Conservation (phyloP, 148 eudicot species). For the Rhododendron ovatum region DNA sequence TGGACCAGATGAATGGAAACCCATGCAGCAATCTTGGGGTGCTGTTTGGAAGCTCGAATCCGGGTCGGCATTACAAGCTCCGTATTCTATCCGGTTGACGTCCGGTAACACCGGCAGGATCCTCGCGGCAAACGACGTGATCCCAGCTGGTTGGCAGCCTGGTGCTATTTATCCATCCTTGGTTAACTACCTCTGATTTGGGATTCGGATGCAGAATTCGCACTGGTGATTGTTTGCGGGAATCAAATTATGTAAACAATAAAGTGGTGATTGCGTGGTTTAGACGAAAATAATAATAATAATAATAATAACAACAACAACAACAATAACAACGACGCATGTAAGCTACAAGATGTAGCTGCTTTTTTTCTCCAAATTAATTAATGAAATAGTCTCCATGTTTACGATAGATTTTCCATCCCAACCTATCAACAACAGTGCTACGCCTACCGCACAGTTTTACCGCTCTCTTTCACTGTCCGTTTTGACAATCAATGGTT, state of each 20-base stretch:
- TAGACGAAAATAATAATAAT: neutral
- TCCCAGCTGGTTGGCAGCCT: conserved; percentile 37
- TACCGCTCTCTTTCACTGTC: too few relatives aligned
- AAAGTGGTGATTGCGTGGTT: neutral
- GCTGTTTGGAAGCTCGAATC: conserved; percentile 40
- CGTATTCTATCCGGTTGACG: conserved; percentile 26
- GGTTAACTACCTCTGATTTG: conserved; percentile 24
- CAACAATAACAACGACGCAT: too few relatives aligned
- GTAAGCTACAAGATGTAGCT: neutral
- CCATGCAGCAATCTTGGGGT: conserved; percentile 43
- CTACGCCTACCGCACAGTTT: too few relatives aligned
- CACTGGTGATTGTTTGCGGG: too few relatives aligned
- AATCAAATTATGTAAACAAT: too few relatives aligned
- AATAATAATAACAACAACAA: too few relatives aligned
- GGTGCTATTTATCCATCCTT: conserved; percentile 30
- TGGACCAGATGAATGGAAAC: conserved; percentile 13
- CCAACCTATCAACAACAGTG: neutral
- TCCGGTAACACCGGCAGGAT: conserved; percentile 14
- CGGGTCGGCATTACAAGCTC: conserved; percentile 24
- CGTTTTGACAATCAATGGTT: too few relatives aligned
- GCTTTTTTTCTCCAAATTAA: too few relatives aligned
- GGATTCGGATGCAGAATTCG: neutral
- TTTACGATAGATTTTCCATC: neutral
- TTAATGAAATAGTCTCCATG: neutral
- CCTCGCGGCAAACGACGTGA: conserved; percentile 33